Evolutionary conservation across 371 early-diverging fungal genomes (phyloP).

Genomic region (Mycotypha africana): DNA sequence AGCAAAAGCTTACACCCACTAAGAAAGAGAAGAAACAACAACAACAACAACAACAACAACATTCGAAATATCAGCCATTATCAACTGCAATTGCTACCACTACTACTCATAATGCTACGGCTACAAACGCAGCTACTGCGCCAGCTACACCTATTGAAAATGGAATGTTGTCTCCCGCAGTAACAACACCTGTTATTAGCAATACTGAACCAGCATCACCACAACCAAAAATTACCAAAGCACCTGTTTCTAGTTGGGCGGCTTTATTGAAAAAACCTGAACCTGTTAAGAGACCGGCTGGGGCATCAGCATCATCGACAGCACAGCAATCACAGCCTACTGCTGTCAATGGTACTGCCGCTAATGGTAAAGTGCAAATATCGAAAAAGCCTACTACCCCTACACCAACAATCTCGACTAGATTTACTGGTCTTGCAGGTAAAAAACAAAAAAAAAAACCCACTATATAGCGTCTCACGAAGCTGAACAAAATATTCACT

Average conservation of each 20-base stretch:
- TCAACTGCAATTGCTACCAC: neutral
- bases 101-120: neutral
- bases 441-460: constrained; percentile 1
- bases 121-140: neutral
- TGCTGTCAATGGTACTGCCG: constrained; percentile 1
- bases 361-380: constrained; percentile 7
- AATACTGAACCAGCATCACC: constrained; percentile 26
- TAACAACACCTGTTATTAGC: constrained; percentile 3
- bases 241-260: constrained; percentile 50
- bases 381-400: constrained; percentile 17
- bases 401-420: constrained; percentile 13
- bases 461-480: too few relatives aligned
- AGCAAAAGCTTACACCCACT: neutral
- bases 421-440: constrained; percentile 50
- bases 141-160: constrained; percentile 5
- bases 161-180: too few relatives aligned
- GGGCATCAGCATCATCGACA: too few relatives aligned
- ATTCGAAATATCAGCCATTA: too few relatives aligned
- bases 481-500: too few relatives aligned
- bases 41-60: too few relatives aligned
- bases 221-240: constrained; percentile 38
- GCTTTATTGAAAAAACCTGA: constrained; percentile 41
- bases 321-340: constrained; percentile 9
- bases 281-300: constrained; percentile 6
- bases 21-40: neutral